Evolutionary conservation across 2,329 filamentous ascomycete species (phyloP).

Genomic region (Beauveria brongniartii): DNA sequence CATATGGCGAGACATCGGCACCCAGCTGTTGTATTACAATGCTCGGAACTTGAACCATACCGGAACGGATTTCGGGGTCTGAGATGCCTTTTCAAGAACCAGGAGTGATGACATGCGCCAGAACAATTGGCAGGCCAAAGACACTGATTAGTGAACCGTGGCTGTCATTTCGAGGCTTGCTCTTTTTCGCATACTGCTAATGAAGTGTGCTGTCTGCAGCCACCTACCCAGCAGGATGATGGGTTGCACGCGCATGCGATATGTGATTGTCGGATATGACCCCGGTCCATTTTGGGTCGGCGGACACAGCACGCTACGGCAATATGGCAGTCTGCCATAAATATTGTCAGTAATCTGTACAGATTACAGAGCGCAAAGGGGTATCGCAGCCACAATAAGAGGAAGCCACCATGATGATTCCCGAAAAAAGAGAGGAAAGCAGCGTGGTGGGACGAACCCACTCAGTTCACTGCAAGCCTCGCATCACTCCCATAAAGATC

Average conservation of each 20-base stretch:
- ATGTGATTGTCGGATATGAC: not conserved
- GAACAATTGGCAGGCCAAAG: not conserved
- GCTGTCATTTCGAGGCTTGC: not conserved
- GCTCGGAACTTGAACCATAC: slow-evolving; percentile 3
- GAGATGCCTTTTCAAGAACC: not conserved
- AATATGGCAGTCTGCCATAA: not conserved
- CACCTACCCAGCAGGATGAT: not conserved
- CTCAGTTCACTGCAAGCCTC: not conserved
- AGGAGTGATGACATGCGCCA: not conserved
- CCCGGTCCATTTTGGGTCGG: not conserved
- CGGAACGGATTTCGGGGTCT: not conserved
- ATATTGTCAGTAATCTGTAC: no score
- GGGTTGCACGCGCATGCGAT: not conserved
- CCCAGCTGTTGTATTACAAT: not conserved
- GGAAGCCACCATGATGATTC: not conserved
- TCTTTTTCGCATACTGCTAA: no score
- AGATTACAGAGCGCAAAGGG: not conserved
- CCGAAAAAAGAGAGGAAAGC: slow-evolving; percentile 2
- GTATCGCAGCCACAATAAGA: not conserved
- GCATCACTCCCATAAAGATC: not conserved
- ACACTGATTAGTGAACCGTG: not conserved
- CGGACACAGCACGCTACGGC: not conserved
- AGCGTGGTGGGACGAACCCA: not conserved
- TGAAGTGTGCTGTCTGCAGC: not conserved
- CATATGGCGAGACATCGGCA: not conserved